A percentile compares a stretch with the other conserved stretches of the same genome.
phyloP scores from a whole-genome alignment of 148 eudicot species.

The Vaccinium corymbosum region DNA sequence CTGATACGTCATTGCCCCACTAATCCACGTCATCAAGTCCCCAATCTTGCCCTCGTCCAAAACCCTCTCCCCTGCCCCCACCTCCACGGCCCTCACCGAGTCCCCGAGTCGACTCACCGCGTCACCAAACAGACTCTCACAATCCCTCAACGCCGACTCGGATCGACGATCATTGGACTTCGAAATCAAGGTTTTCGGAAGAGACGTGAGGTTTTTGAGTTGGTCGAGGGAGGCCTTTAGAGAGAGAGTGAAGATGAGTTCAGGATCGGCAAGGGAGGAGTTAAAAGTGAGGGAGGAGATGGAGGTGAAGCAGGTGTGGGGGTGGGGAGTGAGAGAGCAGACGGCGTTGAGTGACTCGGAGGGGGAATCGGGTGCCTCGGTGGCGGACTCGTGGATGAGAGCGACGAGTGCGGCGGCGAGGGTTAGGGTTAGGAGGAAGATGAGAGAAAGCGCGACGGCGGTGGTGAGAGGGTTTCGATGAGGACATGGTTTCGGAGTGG shows the following conservation, averaged over 20 bases:
- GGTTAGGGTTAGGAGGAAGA: slow-evolving; percentile 22
- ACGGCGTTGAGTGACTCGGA: slow-evolving; percentile 30
- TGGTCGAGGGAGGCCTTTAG: slow-evolving; percentile 21
- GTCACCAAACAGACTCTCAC: slow-evolving; percentile 39
- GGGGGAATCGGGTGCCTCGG: slow-evolving; percentile 14
- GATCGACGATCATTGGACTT: slow-evolving; percentile 22
- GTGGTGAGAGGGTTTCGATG: slow-evolving; percentile 11
- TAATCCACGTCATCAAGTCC: slow-evolving; percentile 55
- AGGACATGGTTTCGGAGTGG: neutral
- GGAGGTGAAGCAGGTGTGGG: slow-evolving; percentile 27
- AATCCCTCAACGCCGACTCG: slow-evolving; percentile 40
- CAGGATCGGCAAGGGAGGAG: slow-evolving; percentile 26
- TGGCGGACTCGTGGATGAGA: slow-evolving; percentile 21
- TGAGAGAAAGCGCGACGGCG: slow-evolving; percentile 17
- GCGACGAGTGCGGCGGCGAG: slow-evolving; percentile 18
- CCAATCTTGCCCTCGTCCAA: slow-evolving; percentile 32
- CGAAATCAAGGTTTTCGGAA: slow-evolving; percentile 24
- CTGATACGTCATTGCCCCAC: slow-evolving; percentile 52
- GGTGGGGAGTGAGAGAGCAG: slow-evolving; percentile 38
- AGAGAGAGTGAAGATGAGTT: slow-evolving; percentile 32
- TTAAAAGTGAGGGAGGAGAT: neutral
- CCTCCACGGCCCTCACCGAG: slow-evolving; percentile 21
- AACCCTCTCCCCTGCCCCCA: slow-evolving; percentile 18
- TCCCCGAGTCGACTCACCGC: slow-evolving; percentile 38
- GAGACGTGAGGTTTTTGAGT: slow-evolving; percentile 19